These are phyloP conservation scores for Globisporangium nodosum DNA, from an alignment of 352 stramenopile species.

Conservation along the genomic window DNA sequence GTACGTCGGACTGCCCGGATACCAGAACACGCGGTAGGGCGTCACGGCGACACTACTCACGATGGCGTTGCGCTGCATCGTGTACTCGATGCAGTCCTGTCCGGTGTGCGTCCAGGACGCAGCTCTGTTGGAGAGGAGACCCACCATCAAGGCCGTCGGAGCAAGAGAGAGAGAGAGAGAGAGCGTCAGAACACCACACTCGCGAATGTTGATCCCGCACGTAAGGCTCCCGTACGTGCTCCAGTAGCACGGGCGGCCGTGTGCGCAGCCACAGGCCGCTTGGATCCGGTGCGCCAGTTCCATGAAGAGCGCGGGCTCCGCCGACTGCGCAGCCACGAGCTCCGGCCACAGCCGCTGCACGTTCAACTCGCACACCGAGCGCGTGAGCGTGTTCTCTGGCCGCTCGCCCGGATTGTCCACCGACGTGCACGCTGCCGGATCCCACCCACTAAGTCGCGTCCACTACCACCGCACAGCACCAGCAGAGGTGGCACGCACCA, in stretches of 20 bases:
- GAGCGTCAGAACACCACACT: no score
- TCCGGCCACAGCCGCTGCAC: slow-evolving; percentile 21
- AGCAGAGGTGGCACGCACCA: slow-evolving; percentile 13
- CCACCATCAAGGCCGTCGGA: background rate
- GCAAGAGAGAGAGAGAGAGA: background rate
- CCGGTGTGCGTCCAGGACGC: slow-evolving; percentile 12
- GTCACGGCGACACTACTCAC: slow-evolving; percentile 43
- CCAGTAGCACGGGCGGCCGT: slow-evolving; percentile 68
- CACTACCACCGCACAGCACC: background rate
- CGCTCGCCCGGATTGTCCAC: slow-evolving; percentile 46
- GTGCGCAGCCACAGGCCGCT: slow-evolving; percentile 56
- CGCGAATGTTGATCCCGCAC: background rate
- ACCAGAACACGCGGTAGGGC: slow-evolving; percentile 74
- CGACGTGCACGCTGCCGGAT: slow-evolving; percentile 31
- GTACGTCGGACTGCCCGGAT: slow-evolving; percentile 64
- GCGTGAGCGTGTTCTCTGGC: slow-evolving; percentile 39
- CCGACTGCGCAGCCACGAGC: slow-evolving; percentile 12
- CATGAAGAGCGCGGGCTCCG: slow-evolving; percentile 26
- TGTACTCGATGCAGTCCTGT: slow-evolving; percentile 61
- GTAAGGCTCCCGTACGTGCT: slow-evolving; percentile 41
- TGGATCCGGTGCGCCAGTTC: slow-evolving; percentile 38
- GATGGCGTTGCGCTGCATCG: slow-evolving; percentile 30
- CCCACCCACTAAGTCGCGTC: background rate
- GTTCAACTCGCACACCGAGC: slow-evolving; percentile 31
- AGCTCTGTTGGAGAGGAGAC: background rate